phyloP scores from a whole-genome alignment of 2,329 filamentous ascomycete genomes.

The Cladophialophora exuberans region DNA sequence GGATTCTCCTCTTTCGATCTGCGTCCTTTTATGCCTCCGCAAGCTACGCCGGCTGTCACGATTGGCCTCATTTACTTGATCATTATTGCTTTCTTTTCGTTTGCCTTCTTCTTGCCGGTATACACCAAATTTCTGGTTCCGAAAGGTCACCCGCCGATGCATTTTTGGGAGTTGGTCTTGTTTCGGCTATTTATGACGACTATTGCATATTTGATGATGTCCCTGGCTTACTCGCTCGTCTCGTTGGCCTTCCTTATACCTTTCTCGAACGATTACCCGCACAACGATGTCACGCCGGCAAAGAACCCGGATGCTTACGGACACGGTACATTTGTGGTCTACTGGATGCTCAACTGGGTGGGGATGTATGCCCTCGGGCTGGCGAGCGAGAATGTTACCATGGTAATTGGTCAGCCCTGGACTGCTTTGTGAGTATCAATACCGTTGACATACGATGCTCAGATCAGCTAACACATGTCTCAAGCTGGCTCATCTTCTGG shows the following conservation, averaged over 20 bases:
- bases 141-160: constrained; percentile 60
- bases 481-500: constrained; percentile 67
- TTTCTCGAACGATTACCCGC: constrained; percentile 54
- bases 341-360: constrained; percentile 66
- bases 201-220: constrained; percentile 63
- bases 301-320: constrained; percentile 60
- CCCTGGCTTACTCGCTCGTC: constrained; percentile 66
- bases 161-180: constrained; percentile 60
- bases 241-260: constrained; percentile 66
- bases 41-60: constrained; percentile 60
- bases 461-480: not conserved
- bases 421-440: constrained; percentile 42
- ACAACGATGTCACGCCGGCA: constrained; percentile 23
- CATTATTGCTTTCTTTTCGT: constrained; percentile 69
- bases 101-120: constrained; percentile 66
- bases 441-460: not conserved
- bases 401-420: constrained; percentile 65
- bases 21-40: constrained; percentile 61
- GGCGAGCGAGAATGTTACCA: constrained; percentile 67
- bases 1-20: constrained; percentile 62
- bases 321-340: constrained; percentile 62
- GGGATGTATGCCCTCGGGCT: constrained; percentile 67
- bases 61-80: constrained; percentile 70
- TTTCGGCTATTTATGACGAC: constrained; percentile 46
- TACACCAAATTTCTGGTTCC: constrained; percentile 62